Base-by-base conservation (phyloP, 2,329 filamentous ascomycete genomes). In the Atkinsonella texensis region DNA sequence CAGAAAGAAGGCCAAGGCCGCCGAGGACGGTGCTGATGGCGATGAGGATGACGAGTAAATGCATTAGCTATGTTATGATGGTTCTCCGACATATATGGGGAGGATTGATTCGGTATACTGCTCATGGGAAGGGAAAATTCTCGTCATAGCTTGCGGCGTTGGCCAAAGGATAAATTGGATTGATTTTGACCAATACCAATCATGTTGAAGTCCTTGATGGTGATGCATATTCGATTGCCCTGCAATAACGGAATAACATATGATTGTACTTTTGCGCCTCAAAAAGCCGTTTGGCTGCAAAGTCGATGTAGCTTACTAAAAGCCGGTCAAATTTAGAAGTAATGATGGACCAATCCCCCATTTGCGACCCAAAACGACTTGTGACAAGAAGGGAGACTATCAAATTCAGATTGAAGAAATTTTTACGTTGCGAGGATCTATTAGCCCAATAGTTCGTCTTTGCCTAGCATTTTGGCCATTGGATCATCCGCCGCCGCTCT, bases 1-100 rank as follows among this genome's bases (percentile, higher is more conserved):
- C 76, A 94, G 93, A 83, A 98, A 97, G 93, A 98, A 97, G 90
- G 88, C 90, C 74, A 91, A 89, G 80, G 88, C 93, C 64, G 89
- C 89, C 57, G 89, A 94, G 78, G 85, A 84, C 74, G 85, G 81
- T 70, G 87, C 84, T 63, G 87, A 79, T 56, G 87, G 75, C 54
- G 91, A 81, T 88, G 91, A 95, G 71, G 89, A 94, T 65, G 89
- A 95, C 64, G 76, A 80, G 70, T 80, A 80, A 70, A 77, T 67
- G 63, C 62, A 64, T 63, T 40, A 58, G 55, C 57, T 59, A 61
- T 60, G 57, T 59, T 56, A 57, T 58, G 52, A 65, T 56, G 58
- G 56, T 59, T 62, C 59, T 65, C 60, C 56, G 59, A 56, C 52
- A 54, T 59, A 57, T 60, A 55, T 59, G 52, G 57, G 59, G 55